Evolutionary conservation across 345 rosid species (phyloP), one percentile per base, ranked within the genome.

Genomic region (Microcos paniculata): DNA sequence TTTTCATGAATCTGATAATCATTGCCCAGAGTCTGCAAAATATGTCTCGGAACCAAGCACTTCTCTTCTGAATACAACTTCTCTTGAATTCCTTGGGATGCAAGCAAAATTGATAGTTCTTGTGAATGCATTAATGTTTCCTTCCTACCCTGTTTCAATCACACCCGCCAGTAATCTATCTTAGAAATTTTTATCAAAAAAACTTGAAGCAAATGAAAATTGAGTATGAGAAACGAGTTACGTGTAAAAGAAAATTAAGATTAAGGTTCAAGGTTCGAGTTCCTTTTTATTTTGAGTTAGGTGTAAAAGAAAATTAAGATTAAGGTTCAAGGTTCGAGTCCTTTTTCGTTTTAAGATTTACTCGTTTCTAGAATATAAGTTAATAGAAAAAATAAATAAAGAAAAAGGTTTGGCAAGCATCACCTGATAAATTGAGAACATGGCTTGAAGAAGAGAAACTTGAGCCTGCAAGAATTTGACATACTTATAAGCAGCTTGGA

Each of bases 401-500:
- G 40, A 35, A 3, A 7, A 35, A 35, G 4, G 5, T 35, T 35
- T 3, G 4, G 40, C 40, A 21, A 0, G 21, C 7, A 12, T 28
- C 12, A n/a, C 30, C 13, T 57, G 30, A 57, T 57, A 8, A n/a
- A n/a, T 15, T 23, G 62, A 18, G 2, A 13, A 23, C 30, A 57
- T 21, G 24, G 24, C 4, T 57, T 57, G 28, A 23, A 57, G 31
- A 21, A 57, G 28, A 6, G 28, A 30, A 21, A 57, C 30, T 21
- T 57, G 62, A 28, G 62, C 62, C 62, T 57, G 62, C 24, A 57
- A 28, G 62, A 57, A 57, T n/a, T 57, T 57, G 62, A 57, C 62
- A 21, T 57, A 57, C 62, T 57, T 57, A 28, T 9, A 57, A 21
- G 62, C 62, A 11, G 62, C 62, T 21, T 21, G 62, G 24, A 57